Evolutionary conservation across 2,329 filamentous ascomycete species (phyloP).

Genomic region (Exophiala xenobiotica): DNA sequence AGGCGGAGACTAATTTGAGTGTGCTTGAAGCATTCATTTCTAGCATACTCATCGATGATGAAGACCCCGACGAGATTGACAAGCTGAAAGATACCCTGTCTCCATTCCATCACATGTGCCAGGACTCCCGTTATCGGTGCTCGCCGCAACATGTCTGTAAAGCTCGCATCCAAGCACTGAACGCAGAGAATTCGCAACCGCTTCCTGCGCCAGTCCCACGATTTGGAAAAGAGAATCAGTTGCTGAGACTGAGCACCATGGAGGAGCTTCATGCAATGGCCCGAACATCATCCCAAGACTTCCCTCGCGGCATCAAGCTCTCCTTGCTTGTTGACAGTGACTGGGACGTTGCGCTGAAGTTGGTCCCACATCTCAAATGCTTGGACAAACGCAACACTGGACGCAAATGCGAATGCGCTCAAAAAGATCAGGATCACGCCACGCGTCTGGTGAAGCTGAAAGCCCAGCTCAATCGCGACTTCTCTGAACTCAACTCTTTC

Average conservation of each 20-base stretch:
- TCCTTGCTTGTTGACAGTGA: conserved; percentile 6
- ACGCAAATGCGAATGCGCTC: conserved; percentile 9
- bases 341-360: conserved; percentile 13
- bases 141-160: conserved; percentile 15
- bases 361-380: conserved; percentile 14
- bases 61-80: conserved; percentile 1
- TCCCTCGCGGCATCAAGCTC: neutral
- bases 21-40: conserved; percentile 18
- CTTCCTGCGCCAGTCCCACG: conserved; percentile 11
- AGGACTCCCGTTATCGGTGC: conserved; percentile 17
- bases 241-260: neutral
- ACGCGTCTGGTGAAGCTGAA: conserved; percentile 2
- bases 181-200: conserved; percentile 5
- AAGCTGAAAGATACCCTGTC: conserved; percentile 11
- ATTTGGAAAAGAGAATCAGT: conserved; percentile 9
- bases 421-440: conserved; percentile 5
- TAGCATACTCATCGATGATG: conserved; percentile 5
- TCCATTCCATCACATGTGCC: conserved; percentile 14
- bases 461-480: neutral
- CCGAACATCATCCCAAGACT: neutral
- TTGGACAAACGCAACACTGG: neutral
- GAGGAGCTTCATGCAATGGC: neutral
- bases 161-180: conserved; percentile 1
- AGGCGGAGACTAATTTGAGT: conserved; percentile 12
- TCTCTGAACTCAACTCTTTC: neutral